phyloP scores from a whole-genome alignment of 2,329 filamentous ascomycete species.

The Microdochium paspali region DNA sequence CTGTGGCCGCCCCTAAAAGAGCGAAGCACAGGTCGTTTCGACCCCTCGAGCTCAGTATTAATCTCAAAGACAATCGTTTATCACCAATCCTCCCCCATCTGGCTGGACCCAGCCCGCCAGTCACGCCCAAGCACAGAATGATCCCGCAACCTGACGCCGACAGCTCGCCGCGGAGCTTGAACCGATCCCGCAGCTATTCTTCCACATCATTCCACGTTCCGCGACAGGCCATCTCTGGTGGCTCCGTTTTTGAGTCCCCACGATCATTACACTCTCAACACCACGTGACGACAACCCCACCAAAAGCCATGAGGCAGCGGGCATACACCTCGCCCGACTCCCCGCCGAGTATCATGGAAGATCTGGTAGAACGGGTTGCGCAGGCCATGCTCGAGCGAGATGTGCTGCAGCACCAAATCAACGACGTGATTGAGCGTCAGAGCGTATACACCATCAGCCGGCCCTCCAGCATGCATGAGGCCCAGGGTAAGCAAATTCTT shows the following conservation, averaged over 20 bases:
- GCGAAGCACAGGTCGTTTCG: conserved; percentile 31
- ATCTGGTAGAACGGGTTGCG: conserved; percentile 45
- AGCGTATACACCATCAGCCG: conserved; percentile 45
- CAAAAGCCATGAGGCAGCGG: conserved; percentile 25
- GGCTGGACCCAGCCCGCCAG: conserved; percentile 22
- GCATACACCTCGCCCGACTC: conserved; percentile 27
- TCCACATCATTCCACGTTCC: conserved; percentile 47
- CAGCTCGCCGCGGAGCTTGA: neutral
- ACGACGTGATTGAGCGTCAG: conserved; percentile 50
- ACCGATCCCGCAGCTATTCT: conserved; percentile 35
- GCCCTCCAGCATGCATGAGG: conserved; percentile 39
- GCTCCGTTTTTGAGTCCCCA: conserved; percentile 20
- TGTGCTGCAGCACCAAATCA: conserved; percentile 46
- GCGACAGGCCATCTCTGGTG: conserved; percentile 28
- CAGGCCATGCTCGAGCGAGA: conserved; percentile 50
- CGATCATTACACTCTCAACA: conserved; percentile 17
- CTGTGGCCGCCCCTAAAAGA: conserved; percentile 12
- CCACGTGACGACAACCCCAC: conserved; percentile 33
- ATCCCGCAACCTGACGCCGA: neutral
- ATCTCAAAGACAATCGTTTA: conserved; percentile 32
- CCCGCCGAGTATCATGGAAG: conserved; percentile 30
- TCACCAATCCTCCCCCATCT: conserved; percentile 49
- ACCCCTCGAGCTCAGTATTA: conserved; percentile 48
- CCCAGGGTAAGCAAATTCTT: conserved; percentile 17
- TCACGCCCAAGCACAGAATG: conserved; percentile 22